Conservation (phyloP, 192 early-diverging fungal species). For the Backusella mclennaniae region DNA sequence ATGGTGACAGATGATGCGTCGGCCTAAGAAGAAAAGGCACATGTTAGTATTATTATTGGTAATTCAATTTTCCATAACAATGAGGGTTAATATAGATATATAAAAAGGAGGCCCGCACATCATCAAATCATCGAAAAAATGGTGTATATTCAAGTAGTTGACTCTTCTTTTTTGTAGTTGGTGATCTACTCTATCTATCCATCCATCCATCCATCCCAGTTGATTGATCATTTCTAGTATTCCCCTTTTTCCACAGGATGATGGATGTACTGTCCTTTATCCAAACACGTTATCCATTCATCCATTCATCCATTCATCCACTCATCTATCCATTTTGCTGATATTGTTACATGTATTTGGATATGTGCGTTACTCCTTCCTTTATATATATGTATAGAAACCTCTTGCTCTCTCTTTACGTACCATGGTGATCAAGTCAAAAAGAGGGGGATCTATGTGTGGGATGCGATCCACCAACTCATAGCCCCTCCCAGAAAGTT, state of each 20-base stretch:
- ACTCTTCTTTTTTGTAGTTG: not conserved
- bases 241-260: too few species aligned
- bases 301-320: not conserved
- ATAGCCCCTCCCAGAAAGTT: not conserved
- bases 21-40: constrained; percentile 49
- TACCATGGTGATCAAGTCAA: constrained; percentile 19
- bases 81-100: too few species aligned
- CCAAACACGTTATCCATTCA: not conserved
- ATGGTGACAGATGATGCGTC: constrained; percentile 87
- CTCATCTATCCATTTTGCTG: not conserved
- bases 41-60: too few species aligned
- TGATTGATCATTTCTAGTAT: not conserved
- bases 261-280: not conserved
- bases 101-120: not conserved
- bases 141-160: not conserved
- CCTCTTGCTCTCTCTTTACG: not conserved
- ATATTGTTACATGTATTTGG: not conserved
- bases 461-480: not conserved
- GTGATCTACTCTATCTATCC: not conserved
- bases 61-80: too few species aligned
- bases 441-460: constrained; percentile 1
- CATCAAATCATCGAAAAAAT: not conserved
- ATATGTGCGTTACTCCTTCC: not conserved
- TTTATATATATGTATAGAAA: not conserved
- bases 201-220: not conserved